A percentile compares a stretch with the other conserved stretches of the same genome.
Conservation (phyloP, 2,329 filamentous ascomycete species). For the Plenodomus biglobosus region DNA sequence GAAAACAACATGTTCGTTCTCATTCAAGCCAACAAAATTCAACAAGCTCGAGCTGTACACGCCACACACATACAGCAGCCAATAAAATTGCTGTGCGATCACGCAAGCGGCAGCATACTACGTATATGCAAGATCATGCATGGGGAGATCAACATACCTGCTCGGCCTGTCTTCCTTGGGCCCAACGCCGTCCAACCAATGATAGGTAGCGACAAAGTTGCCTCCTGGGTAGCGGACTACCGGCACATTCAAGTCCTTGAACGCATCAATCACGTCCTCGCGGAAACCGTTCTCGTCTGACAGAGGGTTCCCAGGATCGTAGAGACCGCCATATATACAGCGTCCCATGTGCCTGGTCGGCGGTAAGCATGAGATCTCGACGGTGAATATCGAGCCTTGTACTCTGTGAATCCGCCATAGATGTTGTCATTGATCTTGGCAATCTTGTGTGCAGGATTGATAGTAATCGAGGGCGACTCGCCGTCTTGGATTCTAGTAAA, state of each 20-base stretch:
- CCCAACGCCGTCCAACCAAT: conserved; percentile 81
- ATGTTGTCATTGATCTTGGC: conserved; percentile 78
- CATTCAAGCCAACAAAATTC: background rate
- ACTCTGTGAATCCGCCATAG: conserved; percentile 85
- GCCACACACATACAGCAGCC: background rate
- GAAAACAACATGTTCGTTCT: background rate
- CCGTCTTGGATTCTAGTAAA: conserved; percentile 68
- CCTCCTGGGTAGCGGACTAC: conserved; percentile 81
- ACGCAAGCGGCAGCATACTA: background rate
- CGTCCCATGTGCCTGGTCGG: conserved; percentile 75
- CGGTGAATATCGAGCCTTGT: conserved; percentile 34
- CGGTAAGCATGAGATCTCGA: conserved; percentile 23
- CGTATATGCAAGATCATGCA: background rate
- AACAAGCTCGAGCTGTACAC: background rate
- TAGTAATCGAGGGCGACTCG: conserved; percentile 63
- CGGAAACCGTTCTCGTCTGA: conserved; percentile 75
- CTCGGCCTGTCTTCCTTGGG: conserved; percentile 68
- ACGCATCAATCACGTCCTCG: conserved; percentile 72
- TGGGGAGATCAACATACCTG: conserved; percentile 43
- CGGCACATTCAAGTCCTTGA: conserved; percentile 73
- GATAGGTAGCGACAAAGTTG: conserved; percentile 83
- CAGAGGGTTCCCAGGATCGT: conserved; percentile 73
- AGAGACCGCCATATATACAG: conserved; percentile 85
- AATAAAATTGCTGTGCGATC: background rate
- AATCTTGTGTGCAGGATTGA: conserved; percentile 66